Percentiles rank a stretch among this genome's conserved stretches.
These are phyloP conservation scores for Alternaria sp. DNA, from an alignment of 2,329 filamentous ascomycete species.

Conservation along the genomic window DNA sequence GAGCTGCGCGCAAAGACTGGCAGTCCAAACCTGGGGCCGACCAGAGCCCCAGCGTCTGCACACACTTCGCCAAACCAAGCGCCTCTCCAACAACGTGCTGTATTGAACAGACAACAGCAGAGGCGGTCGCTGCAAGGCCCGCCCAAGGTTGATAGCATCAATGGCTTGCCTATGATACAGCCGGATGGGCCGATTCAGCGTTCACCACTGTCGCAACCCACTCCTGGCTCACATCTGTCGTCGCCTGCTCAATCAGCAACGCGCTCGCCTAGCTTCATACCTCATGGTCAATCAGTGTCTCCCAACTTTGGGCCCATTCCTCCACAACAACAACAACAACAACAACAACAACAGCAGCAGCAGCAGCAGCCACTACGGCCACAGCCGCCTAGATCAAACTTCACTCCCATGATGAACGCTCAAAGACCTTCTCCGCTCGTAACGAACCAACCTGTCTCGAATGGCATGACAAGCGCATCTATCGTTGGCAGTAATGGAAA, in stretches of 20 bases:
- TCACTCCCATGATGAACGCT: slow-evolving; percentile 54
- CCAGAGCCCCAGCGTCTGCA: slow-evolving; percentile 65
- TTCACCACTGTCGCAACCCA: slow-evolving; percentile 80
- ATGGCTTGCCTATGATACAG: slow-evolving; percentile 53
- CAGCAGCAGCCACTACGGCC: slow-evolving; percentile 50
- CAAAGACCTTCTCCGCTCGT: slow-evolving; percentile 51
- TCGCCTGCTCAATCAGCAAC: slow-evolving; percentile 67
- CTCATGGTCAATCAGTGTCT: slow-evolving; percentile 67
- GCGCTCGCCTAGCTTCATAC: slow-evolving; percentile 68
- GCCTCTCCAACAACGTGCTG: slow-evolving; percentile 79
- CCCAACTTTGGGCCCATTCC: slow-evolving; percentile 65
- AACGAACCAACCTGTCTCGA: slow-evolving; percentile 49
- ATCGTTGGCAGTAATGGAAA: slow-evolving; percentile 49
- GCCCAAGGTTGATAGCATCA: slow-evolving; percentile 70
- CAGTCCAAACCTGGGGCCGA: slow-evolving; percentile 79
- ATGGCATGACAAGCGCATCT: slow-evolving; percentile 50
- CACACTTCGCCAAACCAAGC: slow-evolving; percentile 60
- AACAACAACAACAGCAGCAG: slow-evolving; percentile 40
- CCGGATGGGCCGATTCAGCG: slow-evolving; percentile 58
- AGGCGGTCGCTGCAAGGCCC: slow-evolving; percentile 77
- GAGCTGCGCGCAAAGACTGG: slow-evolving; percentile 92
- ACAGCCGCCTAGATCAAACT: slow-evolving; percentile 60
- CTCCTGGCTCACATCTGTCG: slow-evolving; percentile 79
- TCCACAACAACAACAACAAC: slow-evolving; percentile 53
- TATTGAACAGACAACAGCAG: slow-evolving; percentile 79